Evolutionary conservation across 306 rosid species (phyloP).

Genomic region (Amphicarpaea edgeworthii): DNA sequence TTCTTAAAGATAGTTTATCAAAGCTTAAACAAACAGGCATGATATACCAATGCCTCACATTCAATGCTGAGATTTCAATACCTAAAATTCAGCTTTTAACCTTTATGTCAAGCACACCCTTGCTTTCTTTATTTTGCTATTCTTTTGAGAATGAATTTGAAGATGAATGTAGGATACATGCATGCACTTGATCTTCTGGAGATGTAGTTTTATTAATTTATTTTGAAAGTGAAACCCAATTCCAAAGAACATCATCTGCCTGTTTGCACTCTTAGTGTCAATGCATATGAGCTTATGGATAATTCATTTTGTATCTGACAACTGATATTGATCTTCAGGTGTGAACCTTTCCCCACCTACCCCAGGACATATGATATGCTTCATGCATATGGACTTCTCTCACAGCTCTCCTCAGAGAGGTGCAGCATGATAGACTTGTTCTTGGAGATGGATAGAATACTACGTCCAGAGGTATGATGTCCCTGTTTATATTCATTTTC

Average conservation of each 20-base stretch:
- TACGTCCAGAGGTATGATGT: constrained; percentile 89
- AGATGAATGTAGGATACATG: constrained; percentile 32
- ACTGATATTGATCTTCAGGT: constrained; percentile 68
- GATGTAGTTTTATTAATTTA: constrained; percentile 23
- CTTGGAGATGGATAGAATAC: constrained; percentile 95
- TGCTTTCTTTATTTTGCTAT: constrained; percentile 32
- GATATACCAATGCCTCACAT: background rate
- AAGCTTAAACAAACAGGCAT: background rate
- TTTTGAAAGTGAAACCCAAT: constrained; percentile 37
- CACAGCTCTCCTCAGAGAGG: constrained; percentile 73
- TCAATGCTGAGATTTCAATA: constrained; percentile 35
- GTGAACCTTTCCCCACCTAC: constrained; percentile 96
- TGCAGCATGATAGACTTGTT: constrained; percentile 81
- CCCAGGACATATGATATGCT: constrained; percentile 96
- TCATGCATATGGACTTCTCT: constrained; percentile 86
- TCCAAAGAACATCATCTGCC: constrained; percentile 16
- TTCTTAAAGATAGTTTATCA: background rate
- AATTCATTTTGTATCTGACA: constrained; percentile 40
- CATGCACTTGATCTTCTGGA: constrained; percentile 20
- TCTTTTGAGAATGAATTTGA: constrained; percentile 36
- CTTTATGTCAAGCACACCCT: background rate
- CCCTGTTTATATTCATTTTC: background rate
- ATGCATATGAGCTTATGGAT: constrained; percentile 24
- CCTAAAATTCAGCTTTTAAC: constrained; percentile 10
- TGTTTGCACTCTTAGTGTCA: background rate